These are phyloP conservation scores for Penicillium manginii DNA, from an alignment of 495 filamentous ascomycete species.

Conservation along the genomic window DNA sequence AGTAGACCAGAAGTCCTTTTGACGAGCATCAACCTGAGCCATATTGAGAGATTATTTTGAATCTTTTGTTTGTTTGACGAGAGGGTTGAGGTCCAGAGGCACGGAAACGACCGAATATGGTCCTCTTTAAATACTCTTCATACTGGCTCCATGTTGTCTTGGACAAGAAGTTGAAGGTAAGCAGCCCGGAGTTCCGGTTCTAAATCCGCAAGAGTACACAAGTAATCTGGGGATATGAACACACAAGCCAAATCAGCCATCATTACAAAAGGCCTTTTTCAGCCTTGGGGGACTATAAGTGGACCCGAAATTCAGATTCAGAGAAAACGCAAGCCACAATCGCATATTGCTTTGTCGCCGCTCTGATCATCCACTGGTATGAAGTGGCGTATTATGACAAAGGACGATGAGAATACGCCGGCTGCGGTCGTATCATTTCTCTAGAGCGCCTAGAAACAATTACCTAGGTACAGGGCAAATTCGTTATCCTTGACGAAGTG, in stretches of 20 bases:
- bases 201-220: too few relatives aligned
- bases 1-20: constrained; percentile 62
- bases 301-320: neutral
- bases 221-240: too few relatives aligned
- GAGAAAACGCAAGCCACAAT: neutral
- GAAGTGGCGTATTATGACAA: neutral
- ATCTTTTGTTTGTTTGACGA: neutral
- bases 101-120: too few relatives aligned
- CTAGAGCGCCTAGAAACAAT: too few relatives aligned
- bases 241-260: too few relatives aligned
- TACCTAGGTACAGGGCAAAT: too few relatives aligned
- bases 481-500: too few relatives aligned
- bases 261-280: too few relatives aligned
- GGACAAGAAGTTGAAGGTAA: too few relatives aligned
- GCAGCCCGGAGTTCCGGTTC: too few relatives aligned
- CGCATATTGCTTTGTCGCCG: neutral
- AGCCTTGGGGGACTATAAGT: neutral
- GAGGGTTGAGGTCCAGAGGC: neutral
- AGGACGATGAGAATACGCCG: neutral
- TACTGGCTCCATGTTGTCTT: too few relatives aligned
- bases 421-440: neutral
- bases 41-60: neutral
- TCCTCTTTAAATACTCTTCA: too few relatives aligned
- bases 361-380: neutral
- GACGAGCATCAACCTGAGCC: neutral